phyloP scores from a whole-genome alignment of 805 yeast species.

The Metschnikowia kofuensis region DNA sequence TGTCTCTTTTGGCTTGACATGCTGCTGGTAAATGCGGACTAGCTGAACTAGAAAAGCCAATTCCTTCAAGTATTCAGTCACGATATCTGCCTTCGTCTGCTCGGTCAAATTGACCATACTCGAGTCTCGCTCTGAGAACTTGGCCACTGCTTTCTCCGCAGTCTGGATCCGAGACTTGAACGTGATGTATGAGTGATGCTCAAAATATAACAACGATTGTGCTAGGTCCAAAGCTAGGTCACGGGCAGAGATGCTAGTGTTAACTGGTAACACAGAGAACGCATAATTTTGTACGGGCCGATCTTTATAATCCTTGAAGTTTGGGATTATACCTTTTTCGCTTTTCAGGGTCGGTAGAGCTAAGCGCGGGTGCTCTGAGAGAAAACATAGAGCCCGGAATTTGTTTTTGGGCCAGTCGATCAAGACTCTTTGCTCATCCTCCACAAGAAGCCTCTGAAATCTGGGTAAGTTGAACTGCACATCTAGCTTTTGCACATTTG shows the following conservation, averaged over 20 bases:
- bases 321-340: not conserved
- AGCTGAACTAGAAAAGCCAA: constrained; percentile 64
- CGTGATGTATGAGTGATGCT: constrained; percentile 45
- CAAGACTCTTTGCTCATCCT: constrained; percentile 62
- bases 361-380: constrained; percentile 44
- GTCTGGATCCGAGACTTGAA: constrained; percentile 36
- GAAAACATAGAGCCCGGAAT: constrained; percentile 58
- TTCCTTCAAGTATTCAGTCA: constrained; percentile 45
- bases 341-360: too few species aligned
- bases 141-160: constrained; percentile 28
- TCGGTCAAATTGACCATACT: constrained; percentile 15
- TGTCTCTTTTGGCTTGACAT: constrained; percentile 15
- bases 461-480: constrained; percentile 47
- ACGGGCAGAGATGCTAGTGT: constrained; percentile 14
- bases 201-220: constrained; percentile 51
- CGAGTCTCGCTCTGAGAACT: constrained; percentile 8
- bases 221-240: constrained; percentile 31
- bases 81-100: constrained; percentile 42
- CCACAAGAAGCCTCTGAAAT: constrained; percentile 41
- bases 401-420: constrained; percentile 66
- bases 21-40: constrained; percentile 53
- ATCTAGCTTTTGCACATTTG: constrained; percentile 44
- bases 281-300: constrained; percentile 19
- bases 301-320: constrained; percentile 24
- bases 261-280: constrained; percentile 23